Evolutionary conservation across 2,329 filamentous ascomycete genomes (phyloP), one percentile per base, ranked within the genome.

Genomic region (Tolypocladium endophyticum): DNA sequence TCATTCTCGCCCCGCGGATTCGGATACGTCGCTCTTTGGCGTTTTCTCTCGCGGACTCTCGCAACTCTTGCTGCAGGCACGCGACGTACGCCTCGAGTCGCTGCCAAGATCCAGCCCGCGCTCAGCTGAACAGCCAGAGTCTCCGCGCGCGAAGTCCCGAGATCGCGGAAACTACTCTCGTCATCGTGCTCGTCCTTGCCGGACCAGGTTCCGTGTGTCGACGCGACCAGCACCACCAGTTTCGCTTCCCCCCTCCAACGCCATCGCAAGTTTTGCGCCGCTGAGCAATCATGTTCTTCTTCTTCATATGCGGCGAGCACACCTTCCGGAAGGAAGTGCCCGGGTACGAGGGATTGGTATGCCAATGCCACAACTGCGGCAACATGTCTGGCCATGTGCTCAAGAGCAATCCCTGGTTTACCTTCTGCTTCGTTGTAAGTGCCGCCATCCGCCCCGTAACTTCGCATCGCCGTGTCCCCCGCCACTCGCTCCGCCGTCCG

Each of bases 351-450:
- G 80, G 81, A 64, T 71, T 86, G 62, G 72, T 81, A 58, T 86
- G 81, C 68, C 84, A 85, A 66, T 87, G 85, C 67, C 81, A 85
- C 71, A 85, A 87, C 72, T 87, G 85, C 71, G 84, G 85, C 58
- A 87, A 87, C 76, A 84, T 81, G 73, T 77, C 79, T 2, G 85
- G 77, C 18, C 77, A 76, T 62, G 84, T 87, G 60, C 77, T 85
- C 68, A 87, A 87, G 72, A 81, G 79, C 61, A 79, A 86, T 61
- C 84, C 85, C 50, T 91, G 87, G 86, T 92, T 92, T 69, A 92
- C 89, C 6, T 86, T 92, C 68, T 92, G 88, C 78, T 91, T 89
- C 73, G 74, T 91, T 58, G 84, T 86, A 73, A 68, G 81, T 76
- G 12, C 28, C 55, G 12, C 11, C 11, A 53, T 58, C 38, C 7